Conservation (phyloP, 1,139 yeast species). For the Debaryomycetaceae sp. region DNA sequence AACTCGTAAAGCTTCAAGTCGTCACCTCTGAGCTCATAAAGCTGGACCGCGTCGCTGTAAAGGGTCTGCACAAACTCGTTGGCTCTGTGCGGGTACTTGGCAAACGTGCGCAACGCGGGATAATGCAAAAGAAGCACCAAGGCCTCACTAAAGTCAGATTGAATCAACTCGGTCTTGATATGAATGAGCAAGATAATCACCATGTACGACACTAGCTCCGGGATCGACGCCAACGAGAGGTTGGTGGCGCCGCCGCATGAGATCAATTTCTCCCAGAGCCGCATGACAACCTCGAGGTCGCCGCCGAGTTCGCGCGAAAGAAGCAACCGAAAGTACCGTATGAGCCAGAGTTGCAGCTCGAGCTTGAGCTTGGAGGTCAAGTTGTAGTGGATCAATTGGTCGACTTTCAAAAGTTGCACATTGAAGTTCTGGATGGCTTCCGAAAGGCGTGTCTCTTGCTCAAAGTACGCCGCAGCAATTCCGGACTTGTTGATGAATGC, state of each 20-base stretch:
- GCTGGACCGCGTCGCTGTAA: conserved; percentile 27
- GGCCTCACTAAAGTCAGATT: conserved; percentile 62
- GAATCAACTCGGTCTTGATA: conserved; percentile 43
- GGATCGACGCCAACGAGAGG: conserved; percentile 20
- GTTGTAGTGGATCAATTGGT: conserved; percentile 42
- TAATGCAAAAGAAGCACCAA: conserved; percentile 56
- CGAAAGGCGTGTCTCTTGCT: conserved; percentile 36
- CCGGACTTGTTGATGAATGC: conserved; percentile 37
- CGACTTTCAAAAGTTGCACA: conserved; percentile 43
- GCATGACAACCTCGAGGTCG: conserved; percentile 35
- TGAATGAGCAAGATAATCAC: conserved; percentile 49
- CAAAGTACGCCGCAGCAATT: conserved; percentile 37
- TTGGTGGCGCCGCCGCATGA: conserved; percentile 21
- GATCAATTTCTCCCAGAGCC: conserved; percentile 57
- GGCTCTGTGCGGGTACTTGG: conserved; percentile 10
- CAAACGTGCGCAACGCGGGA: conserved; percentile 26
- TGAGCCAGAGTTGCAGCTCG: conserved; percentile 64
- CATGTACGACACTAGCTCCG: conserved; percentile 45
- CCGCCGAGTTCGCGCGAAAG: conserved; percentile 57
- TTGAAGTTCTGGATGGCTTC: conserved; percentile 46
- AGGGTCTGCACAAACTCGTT: conserved; percentile 21
- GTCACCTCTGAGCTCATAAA: conserved; percentile 25
- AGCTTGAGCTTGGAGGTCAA: conserved; percentile 44
- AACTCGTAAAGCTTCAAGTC: conserved; percentile 40
- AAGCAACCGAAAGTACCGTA: conserved; percentile 57